phyloP scores from a whole-genome alignment of 306 rosid genomes.

The Vigna radiata region DNA sequence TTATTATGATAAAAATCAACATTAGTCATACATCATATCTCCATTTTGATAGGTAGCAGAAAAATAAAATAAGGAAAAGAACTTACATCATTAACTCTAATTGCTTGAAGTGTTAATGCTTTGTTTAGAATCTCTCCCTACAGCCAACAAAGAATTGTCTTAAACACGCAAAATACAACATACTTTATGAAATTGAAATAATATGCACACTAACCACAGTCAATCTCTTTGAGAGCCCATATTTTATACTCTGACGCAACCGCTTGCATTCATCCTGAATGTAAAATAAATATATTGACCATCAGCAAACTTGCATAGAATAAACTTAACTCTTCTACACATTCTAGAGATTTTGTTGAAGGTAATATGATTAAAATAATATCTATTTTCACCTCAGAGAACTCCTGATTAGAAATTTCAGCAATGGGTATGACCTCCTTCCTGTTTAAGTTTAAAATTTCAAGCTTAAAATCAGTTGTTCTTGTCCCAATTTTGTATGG shows the following conservation, averaged over 20 bases:
- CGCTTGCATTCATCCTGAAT: conserved; percentile 89
- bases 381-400: conserved; percentile 72
- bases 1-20: conserved; percentile 25
- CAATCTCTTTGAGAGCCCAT: conserved; percentile 77
- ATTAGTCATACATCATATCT: conserved; percentile 26
- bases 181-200: conserved; percentile 38
- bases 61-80: conserved; percentile 23
- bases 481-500: conserved; percentile 73
- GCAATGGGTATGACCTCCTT: conserved; percentile 76
- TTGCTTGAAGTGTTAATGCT: conserved; percentile 75
- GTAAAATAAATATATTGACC: conserved; percentile 46
- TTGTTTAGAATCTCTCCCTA: conserved; percentile 83
- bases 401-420: conserved; percentile 84
- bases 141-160: conserved; percentile 46
- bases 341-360: conserved; percentile 19
- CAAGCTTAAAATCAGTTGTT: conserved; percentile 75
- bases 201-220: conserved; percentile 76
- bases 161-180: conserved; percentile 39
- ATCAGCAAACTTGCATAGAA: conserved; percentile 7
- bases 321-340: conserved; percentile 30
- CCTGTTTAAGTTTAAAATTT: conserved; percentile 82
- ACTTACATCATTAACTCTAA: conserved; percentile 84
- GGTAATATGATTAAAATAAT: conserved; percentile 15
- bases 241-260: conserved; percentile 74
- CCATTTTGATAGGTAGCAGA: conserved; percentile 14